Evolutionary conservation across 148 eudicot genomes (phyloP).

Genomic region (Fallopia convolvulus): DNA sequence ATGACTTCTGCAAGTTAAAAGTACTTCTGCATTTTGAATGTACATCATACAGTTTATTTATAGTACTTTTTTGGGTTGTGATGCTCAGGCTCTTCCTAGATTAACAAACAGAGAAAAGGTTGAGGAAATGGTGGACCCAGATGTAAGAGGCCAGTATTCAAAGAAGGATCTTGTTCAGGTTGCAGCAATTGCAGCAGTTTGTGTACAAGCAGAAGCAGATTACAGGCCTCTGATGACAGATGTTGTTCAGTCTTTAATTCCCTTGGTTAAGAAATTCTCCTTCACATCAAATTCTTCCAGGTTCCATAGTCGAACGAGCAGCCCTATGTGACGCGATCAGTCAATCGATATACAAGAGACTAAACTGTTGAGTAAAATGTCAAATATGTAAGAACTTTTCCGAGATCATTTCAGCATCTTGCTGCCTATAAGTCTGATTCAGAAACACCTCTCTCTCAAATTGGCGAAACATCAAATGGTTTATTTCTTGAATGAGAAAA

Average conservation of each 20-base stretch:
- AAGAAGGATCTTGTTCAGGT: slow-evolving; percentile 83
- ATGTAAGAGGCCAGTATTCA: slow-evolving; percentile 54
- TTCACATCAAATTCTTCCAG: slow-evolving; percentile 40
- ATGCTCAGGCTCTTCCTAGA: slow-evolving; percentile 70
- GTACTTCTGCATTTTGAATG: too few species aligned
- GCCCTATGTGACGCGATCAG: not conserved
- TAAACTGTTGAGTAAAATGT: not conserved
- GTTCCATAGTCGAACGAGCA: slow-evolving; percentile 19
- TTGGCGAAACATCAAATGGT: not conserved
- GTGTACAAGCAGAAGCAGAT: slow-evolving; percentile 83
- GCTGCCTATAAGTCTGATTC: not conserved
- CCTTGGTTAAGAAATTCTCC: slow-evolving; percentile 54
- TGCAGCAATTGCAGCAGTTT: slow-evolving; percentile 87
- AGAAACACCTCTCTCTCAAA: too few species aligned
- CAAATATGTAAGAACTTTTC: not conserved
- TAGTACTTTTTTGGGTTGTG: not conserved
- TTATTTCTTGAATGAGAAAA: not conserved
- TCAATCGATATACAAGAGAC: not conserved
- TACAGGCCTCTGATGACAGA: slow-evolving; percentile 87
- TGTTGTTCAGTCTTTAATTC: slow-evolving; percentile 77
- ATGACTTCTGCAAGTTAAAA: too few species aligned
- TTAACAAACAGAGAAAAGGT: slow-evolving; percentile 62
- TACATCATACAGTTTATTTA: not conserved
- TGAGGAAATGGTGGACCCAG: slow-evolving; percentile 70
- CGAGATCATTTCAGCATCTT: not conserved